Evolutionary conservation across 306 rosid species (phyloP), one percentile per base, ranked within the genome.

Genomic region (Medicago arabica): DNA sequence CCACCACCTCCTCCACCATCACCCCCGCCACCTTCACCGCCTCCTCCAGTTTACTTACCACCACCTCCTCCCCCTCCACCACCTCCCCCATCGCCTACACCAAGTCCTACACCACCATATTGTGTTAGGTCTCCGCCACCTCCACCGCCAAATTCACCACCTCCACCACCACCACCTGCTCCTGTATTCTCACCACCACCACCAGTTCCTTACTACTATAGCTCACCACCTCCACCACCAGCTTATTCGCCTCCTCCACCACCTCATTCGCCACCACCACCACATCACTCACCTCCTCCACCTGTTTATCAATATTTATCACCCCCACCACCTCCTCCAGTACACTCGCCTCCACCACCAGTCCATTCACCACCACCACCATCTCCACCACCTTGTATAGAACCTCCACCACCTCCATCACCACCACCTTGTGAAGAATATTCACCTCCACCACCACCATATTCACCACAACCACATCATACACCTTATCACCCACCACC

Each of bases 281-380:
- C 90, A 4, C 82, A 88, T 0, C 86, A 77, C 21, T 83, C 90
- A 0, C 88, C 94, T 0, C 93, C 96, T 1, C 96, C 97, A 13
- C 92, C 93, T 18, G 61, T 84, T 16, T 90, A 90, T 67, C 87
- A 81, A 15, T 87, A 87, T 8, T 21, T 79, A 34, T 81, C 91
- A 1, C 88, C 97, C 0, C 95, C 97, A 6, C 95, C 97, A 0
- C 97, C 94, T 8, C 92, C 93, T 0, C 98, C 91, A 0, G 87
- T 81, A 41, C 84, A 84, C 75, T 77, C 85, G 17, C 92, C 91
- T 3, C 94, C 91, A 2, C 85, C 94, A 1, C 86, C 91, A 0
- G 84, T 81, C 80, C 59, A 54, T 2, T 87, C 94, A 4, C 89
- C 85, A 36, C 93, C 97, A 11, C 92, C 84, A 9, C 84, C 80